Evolutionary conservation across 1,284 basidiomycete species (phyloP).

Genomic region (Rhodotorula sp.): DNA sequence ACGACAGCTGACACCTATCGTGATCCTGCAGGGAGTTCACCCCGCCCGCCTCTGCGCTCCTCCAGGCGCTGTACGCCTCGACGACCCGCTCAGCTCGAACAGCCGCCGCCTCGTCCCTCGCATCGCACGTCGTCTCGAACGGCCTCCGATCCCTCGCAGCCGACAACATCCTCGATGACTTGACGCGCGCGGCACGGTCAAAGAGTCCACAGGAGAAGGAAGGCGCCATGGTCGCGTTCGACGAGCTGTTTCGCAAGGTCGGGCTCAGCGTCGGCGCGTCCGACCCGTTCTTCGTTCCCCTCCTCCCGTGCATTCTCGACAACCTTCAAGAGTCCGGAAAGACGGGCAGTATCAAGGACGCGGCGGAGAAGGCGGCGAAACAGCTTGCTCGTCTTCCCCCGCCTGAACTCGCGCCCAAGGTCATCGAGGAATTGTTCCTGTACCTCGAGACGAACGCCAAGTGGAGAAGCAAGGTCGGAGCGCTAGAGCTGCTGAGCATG

Average conservation of each 20-base stretch:
- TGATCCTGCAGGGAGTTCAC: slow-evolving; percentile 4
- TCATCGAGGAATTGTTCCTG: slow-evolving; percentile 69
- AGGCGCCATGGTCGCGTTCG: slow-evolving; percentile 54
- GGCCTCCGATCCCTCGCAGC: slow-evolving; percentile 47
- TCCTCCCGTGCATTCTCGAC: slow-evolving; percentile 76
- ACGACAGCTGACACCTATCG: neutral
- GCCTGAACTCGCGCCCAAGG: slow-evolving; percentile 69
- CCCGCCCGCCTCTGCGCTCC: slow-evolving; percentile 41
- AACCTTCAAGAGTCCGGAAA: slow-evolving; percentile 87
- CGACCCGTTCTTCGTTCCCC: slow-evolving; percentile 77
- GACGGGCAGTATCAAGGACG: slow-evolving; percentile 66
- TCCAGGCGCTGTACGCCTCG: slow-evolving; percentile 43
- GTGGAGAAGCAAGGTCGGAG: slow-evolving; percentile 95
- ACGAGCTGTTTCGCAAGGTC: slow-evolving; percentile 58
- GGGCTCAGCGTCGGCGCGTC: slow-evolving; percentile 68
- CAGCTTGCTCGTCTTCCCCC: slow-evolving; percentile 80
- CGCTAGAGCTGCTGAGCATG: slow-evolving; percentile 61
- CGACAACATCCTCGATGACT: slow-evolving; percentile 48
- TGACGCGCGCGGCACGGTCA: slow-evolving; percentile 71
- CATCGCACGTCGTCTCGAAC: slow-evolving; percentile 47
- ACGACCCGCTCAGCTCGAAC: slow-evolving; percentile 39
- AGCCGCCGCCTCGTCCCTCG: slow-evolving; percentile 48
- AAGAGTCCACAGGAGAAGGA: slow-evolving; percentile 91
- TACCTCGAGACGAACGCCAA: slow-evolving; percentile 75
- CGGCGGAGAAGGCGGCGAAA: slow-evolving; percentile 79